These are phyloP conservation scores for Colletotrichum costaricense DNA, from an alignment of 2,329 filamentous ascomycete genomes.

Conservation along the genomic window DNA sequence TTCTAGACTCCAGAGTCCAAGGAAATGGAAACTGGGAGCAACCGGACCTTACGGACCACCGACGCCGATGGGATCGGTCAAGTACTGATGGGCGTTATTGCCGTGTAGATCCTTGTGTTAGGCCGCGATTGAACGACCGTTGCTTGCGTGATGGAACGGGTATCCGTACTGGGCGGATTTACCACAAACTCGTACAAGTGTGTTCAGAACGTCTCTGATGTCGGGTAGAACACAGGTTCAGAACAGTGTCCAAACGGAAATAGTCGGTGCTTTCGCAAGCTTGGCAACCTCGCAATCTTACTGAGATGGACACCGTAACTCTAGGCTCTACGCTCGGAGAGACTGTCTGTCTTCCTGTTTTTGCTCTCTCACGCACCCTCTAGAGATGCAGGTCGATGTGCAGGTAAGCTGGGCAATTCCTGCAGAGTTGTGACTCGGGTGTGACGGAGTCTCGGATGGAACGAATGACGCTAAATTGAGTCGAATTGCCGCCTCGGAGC, in stretches of 20 bases:
- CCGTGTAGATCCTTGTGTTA: neutral
- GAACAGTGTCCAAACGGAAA: conserved; percentile 14
- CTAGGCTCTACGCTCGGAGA: neutral
- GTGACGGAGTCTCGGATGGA: conserved; percentile 4
- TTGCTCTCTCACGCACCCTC: neutral
- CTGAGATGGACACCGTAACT: neutral
- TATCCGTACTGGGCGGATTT: neutral
- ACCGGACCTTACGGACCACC: conserved; percentile 17
- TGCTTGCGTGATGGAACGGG: neutral
- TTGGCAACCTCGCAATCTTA: neutral
- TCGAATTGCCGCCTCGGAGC: conserved; percentile 15
- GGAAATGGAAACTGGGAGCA: neutral
- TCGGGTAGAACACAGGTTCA: neutral
- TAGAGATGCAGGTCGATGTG: neutral
- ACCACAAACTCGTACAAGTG: neutral
- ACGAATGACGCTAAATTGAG: conserved; percentile 27
- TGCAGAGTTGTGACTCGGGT: conserved; percentile 1
- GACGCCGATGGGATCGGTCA: neutral
- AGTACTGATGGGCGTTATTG: neutral
- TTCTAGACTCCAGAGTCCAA: neutral
- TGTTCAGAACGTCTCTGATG: neutral
- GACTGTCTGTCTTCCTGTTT: neutral
- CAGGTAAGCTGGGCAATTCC: neutral
- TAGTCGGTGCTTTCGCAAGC: conserved; percentile 4
- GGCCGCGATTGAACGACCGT: neutral